phyloP scores from a whole-genome alignment of 352 stramenopile species.

The Phytophthora europaea region DNA sequence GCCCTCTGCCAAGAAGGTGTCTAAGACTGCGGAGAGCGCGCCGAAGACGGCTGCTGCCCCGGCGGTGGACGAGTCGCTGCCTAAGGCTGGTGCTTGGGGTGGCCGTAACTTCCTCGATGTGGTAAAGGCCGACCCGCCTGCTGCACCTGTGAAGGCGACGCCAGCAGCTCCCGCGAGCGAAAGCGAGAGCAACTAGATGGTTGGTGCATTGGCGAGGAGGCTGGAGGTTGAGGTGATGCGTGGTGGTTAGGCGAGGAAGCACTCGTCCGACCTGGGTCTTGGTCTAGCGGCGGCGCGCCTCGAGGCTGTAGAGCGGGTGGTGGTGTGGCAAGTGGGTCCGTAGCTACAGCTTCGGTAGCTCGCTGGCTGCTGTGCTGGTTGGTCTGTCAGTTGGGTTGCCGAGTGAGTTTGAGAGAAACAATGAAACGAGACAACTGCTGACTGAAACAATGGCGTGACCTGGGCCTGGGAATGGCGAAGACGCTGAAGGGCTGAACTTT shows the following conservation, averaged over 20 bases:
- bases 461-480: slow-evolving; percentile 28
- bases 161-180: slow-evolving; percentile 44
- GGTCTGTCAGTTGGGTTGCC: slow-evolving; percentile 35
- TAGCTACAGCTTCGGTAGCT: slow-evolving; percentile 14
- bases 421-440: slow-evolving; percentile 39
- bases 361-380: slow-evolving; percentile 29
- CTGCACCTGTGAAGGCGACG: slow-evolving; percentile 46
- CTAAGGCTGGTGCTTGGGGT: slow-evolving; percentile 81
- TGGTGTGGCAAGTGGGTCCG: slow-evolving; percentile 8
- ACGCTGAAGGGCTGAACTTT: slow-evolving; percentile 20
- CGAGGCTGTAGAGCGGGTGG: slow-evolving; percentile 14
- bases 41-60: slow-evolving; percentile 32
- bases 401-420: slow-evolving; percentile 45
- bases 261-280: slow-evolving; percentile 29
- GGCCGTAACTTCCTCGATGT: slow-evolving; percentile 87
- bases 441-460: slow-evolving; percentile 32
- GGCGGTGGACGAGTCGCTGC: slow-evolving; percentile 53
- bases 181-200: slow-evolving; percentile 59
- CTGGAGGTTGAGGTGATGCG: slow-evolving; percentile 25
- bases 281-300: slow-evolving; percentile 17
- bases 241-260: slow-evolving; percentile 35
- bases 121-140: slow-evolving; percentile 78
- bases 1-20: slow-evolving; percentile 45
- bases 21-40: slow-evolving; percentile 42
- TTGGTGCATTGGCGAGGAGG: slow-evolving; percentile 27